These are phyloP conservation scores for Pugionium cornutum DNA, from an alignment of 345 rosid genomes.

Conservation along the genomic window DNA sequence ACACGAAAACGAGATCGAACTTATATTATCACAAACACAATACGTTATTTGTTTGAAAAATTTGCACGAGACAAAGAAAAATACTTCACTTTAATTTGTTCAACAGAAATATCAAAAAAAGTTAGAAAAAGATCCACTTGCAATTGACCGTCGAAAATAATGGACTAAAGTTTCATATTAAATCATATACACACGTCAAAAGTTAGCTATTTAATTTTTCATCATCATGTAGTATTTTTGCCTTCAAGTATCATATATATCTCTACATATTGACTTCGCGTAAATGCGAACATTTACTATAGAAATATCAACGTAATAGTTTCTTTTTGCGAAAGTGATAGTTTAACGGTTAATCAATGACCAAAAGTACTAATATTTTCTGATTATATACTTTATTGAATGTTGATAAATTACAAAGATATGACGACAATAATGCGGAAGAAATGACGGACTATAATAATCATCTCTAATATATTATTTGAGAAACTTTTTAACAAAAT, in stretches of 20 bases:
- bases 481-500: too few relatives aligned
- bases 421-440: conserved; percentile 24
- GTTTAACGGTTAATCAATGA: conserved; percentile 29
- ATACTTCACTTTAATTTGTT: conserved; percentile 10
- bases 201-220: conserved; percentile 4
- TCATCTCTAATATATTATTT: too few relatives aligned
- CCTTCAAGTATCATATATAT: not conserved
- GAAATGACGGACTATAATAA: not conserved
- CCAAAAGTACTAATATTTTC: conserved; percentile 7
- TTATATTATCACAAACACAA: too few relatives aligned
- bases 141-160: conserved; percentile 20
- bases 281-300: too few relatives aligned
- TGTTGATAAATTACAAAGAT: conserved; percentile 25
- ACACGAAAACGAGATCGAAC: too few relatives aligned
- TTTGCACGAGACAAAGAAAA: not conserved
- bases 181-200: conserved; percentile 9
- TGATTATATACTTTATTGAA: not conserved
- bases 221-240: not conserved
- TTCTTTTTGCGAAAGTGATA: conserved; percentile 28
- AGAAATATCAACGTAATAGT: conserved; percentile 1
- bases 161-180: conserved; percentile 10
- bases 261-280: too few relatives aligned
- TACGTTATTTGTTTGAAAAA: too few relatives aligned
- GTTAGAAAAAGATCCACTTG: conserved; percentile 5
- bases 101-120: not conserved